Percentiles rank a stretch among this genome's conserved stretches.
Conservation (phyloP, 768 basidiomycete genomes). For the Lactarius trivialis region DNA sequence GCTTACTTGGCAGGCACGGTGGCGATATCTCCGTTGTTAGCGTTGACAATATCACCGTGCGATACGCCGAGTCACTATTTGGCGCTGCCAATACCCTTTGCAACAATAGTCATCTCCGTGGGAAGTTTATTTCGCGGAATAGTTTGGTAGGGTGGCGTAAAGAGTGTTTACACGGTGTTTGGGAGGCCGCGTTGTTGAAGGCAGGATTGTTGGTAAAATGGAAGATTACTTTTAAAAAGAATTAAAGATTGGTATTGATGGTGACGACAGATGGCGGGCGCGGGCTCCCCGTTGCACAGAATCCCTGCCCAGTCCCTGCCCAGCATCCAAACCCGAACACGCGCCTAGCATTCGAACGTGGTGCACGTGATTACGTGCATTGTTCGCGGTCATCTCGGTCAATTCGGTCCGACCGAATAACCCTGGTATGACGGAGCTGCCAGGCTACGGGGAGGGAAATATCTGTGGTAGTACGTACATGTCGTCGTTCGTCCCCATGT, state of each 20-base stretch:
- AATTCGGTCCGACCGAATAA: too few species aligned
- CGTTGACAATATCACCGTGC: background rate
- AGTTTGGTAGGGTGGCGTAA: background rate
- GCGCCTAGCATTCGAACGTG: too few species aligned
- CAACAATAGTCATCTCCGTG: background rate
- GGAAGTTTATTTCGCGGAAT: background rate
- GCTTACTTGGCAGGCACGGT: background rate
- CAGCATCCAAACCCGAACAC: too few species aligned
- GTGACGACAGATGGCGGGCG: too few species aligned
- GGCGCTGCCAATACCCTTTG: background rate
- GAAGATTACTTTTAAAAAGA: conserved; percentile 3
- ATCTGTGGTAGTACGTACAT: too few species aligned
- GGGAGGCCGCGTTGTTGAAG: conserved; percentile 2
- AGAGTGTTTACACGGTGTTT: background rate
- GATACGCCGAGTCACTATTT: background rate
- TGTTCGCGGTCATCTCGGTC: too few species aligned
- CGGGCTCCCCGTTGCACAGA: too few species aligned
- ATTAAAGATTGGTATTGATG: background rate
- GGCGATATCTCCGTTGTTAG: background rate
- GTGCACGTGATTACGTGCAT: too few species aligned
- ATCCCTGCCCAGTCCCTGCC: too few species aligned
- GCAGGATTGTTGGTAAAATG: conserved; percentile 2
- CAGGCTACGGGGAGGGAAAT: too few species aligned
- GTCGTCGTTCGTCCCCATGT: too few species aligned
- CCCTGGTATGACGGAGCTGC: too few species aligned